Evolutionary conservation across 2,329 filamentous ascomycete genomes (phyloP).

Genomic region (Aureobasidium lini): DNA sequence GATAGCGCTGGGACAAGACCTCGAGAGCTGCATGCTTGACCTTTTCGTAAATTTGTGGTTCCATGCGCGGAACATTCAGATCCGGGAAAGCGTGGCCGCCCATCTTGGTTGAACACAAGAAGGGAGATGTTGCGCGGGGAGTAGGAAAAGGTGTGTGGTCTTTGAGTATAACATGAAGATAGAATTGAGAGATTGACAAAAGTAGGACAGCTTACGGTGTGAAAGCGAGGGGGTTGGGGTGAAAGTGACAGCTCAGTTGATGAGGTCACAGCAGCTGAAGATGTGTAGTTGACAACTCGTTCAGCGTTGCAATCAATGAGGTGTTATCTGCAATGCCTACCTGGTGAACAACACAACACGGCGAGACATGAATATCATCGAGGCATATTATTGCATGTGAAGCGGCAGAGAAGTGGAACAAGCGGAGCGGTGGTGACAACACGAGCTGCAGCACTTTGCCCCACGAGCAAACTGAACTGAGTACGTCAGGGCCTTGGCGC

Average conservation of each 20-base stretch:
- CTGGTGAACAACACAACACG: not conserved
- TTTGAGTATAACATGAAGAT: not conserved
- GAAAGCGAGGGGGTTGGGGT: not conserved
- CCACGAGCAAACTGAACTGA: not conserved
- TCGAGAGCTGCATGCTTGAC: conserved; percentile 42
- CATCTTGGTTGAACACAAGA: conserved; percentile 41
- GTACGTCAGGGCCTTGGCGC: not conserved
- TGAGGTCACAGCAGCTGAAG: not conserved
- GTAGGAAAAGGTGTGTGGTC: no score
- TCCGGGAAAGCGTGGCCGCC: conserved; percentile 55
- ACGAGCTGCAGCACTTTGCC: not conserved
- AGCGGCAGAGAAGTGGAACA: not conserved
- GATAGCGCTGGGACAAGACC: conserved; percentile 39
- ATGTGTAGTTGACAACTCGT: no score
- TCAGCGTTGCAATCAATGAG: not conserved
- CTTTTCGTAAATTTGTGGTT: conserved; percentile 46
- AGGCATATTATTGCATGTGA: not conserved
- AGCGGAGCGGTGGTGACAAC: not conserved
- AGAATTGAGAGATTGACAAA: no score
- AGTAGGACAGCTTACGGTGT: not conserved
- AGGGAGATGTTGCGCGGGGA: not conserved
- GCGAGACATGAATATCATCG: not conserved
- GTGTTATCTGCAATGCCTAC: not conserved
- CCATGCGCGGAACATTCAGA: conserved; percentile 60
- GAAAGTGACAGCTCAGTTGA: conserved; percentile 1